Base-by-base conservation (phyloP, 352 stramenopile genomes). In the Pythium monospermum region DNA sequence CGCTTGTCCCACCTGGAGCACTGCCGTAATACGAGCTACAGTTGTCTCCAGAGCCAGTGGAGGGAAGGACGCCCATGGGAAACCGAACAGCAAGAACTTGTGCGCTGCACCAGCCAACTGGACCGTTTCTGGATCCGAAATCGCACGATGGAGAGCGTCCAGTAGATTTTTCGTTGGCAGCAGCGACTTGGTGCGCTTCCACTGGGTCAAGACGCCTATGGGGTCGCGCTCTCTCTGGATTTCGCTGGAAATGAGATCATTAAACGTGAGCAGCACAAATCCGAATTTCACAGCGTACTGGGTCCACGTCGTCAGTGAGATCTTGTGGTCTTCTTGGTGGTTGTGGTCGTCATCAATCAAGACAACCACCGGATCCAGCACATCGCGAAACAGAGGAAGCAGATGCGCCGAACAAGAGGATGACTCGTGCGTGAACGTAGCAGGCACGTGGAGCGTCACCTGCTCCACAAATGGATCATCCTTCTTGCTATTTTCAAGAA, bases 11-110 rank as follows among this genome's bases (percentile, higher is more conserved):
- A 54, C 37, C 15, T 49, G 57, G 32, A 70, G 6, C 12, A 68
- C 61, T 10, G 35, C 23, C 6, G 38, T 7, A 15, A 66, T 18
- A 18, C 16, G 28, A 7, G 59, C 65, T 13, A 85, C 51, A 16
- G 8, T 19, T 26, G 53, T 28, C 23, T 81, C 69, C n/a, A 83
- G 47, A 18, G 64, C 61, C 1, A 23, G 39, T 31, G 54, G 42
- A 23, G 55, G 48, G 0, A 75, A 49, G 4, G 68, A 21, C 2
- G 35, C 42, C 64, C 67, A 74, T 16, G 69, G 68, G 15, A 85
- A 85, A 0, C 62, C 71, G 5, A 62, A 21, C 10, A 85, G n/a
- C 18, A 85, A 21, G 38, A 80, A 72, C 22, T 71, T 71, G 31
- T 78, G 69, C 0, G 40, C 35, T 21, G 51, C 40, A 6, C 21